Evolutionary conservation across 768 basidiomycete genomes (phyloP).

Genomic region (Panaeolus papilionaceus): DNA sequence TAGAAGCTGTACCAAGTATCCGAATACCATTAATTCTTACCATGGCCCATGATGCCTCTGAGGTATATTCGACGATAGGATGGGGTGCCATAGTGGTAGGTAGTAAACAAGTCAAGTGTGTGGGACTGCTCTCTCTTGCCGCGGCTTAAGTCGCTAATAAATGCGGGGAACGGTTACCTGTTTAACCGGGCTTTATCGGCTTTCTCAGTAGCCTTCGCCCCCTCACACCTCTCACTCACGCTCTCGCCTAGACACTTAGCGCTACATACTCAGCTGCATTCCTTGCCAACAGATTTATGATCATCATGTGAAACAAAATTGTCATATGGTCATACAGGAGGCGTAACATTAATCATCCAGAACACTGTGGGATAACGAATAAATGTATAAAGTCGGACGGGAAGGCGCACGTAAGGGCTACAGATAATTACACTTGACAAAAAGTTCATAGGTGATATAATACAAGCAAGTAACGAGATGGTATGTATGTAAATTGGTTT

Average conservation of each 20-base stretch:
- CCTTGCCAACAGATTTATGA: background rate
- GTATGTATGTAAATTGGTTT: background rate
- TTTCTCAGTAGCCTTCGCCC: background rate
- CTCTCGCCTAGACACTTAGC: background rate
- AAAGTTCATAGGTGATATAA: conserved; percentile 5
- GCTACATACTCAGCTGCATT: background rate
- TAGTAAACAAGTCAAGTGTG: conserved; percentile 2
- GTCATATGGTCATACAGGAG: background rate
- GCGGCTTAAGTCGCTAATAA: conserved; percentile 11
- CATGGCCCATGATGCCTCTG: conserved; percentile 87
- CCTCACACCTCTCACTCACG: background rate
- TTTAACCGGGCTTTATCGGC: background rate
- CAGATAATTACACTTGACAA: conserved; percentile 17
- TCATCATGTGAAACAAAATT: background rate
- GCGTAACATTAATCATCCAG: background rate
- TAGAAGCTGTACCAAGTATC: background rate
- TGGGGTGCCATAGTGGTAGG: conserved; percentile 60
- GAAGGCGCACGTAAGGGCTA: conserved; percentile 13
- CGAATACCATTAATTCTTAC: conserved; percentile 41
- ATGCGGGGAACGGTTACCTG: conserved; percentile 25
- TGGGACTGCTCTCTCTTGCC: background rate
- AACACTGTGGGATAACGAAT: conserved; percentile 8
- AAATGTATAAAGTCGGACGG: conserved; percentile 1
- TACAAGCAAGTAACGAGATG: conserved; percentile 8
- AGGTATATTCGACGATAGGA: conserved; percentile 79